Base-by-base conservation (phyloP, 1,284 basidiomycete species). In the Ustilago tritici region DNA sequence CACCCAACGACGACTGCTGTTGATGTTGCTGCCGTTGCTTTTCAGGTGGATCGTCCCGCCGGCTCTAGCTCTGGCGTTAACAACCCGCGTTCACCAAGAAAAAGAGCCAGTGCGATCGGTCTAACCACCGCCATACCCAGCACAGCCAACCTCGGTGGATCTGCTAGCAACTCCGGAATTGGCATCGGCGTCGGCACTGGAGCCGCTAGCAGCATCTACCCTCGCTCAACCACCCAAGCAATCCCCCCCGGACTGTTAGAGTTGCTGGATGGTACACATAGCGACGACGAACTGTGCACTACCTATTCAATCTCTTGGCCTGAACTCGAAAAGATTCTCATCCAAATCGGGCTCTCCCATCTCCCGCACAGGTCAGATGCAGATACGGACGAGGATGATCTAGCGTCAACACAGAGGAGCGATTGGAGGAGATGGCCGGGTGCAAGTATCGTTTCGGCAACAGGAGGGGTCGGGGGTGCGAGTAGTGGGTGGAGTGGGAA, bases 261-360 rank as follows among this genome's bases (percentile, higher is more conserved):
- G 5, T 86, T 93, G 65, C 88, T 97, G 12, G 92, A 97, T 82
- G 95, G 95, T 4, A 92, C 92, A 66, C 94, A 95, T 87, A 93
- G 95, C 86, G 92, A 94, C 2, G 95, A 98, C 86, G 95, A 97
- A 86, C 88, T 98, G 55, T 93, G 93, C 70, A 92, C 93, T 19
- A 88, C 85, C 57, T 95, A 95, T 81, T 91, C 93, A 76, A 91
- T 92, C 62, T 92, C 92, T 6, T 96, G 95, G 95, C 90, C 91
- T 5, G 88, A 92, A 70, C 88, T 98, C 61, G 91, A 94, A 82
- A 89, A 90, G 72, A 93, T 93, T 90, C 87, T 98, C 54, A 43
- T 75, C 28, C 72, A 78, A 2, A 65, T 78, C 43, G 76, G 76
- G 9, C 47, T 66, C 4, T 56, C 70, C 3, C 41, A 64, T 8